phyloP scores from a whole-genome alignment of 2,329 filamentous ascomycete species.

The Nothophoma quercina region DNA sequence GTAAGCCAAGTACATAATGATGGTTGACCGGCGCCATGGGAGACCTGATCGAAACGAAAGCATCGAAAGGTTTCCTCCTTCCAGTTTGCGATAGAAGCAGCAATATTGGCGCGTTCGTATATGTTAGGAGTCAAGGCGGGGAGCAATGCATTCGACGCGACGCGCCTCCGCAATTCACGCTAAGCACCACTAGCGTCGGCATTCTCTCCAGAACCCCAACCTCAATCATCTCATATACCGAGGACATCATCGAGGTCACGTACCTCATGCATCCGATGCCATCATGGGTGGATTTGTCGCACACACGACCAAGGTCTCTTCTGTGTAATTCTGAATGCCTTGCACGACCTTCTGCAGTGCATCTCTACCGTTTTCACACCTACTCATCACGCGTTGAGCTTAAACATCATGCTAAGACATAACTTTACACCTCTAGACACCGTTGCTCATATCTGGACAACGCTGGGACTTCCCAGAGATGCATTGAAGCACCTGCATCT shows the following conservation, averaged over 20 bases:
- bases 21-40: background rate
- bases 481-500: slow-evolving; percentile 33
- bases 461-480: slow-evolving; percentile 31
- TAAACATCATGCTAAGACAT: slow-evolving; percentile 27
- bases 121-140: background rate
- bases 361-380: no score
- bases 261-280: background rate
- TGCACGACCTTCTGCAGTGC: no score
- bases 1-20: background rate
- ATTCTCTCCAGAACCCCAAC: background rate
- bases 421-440: slow-evolving; percentile 35
- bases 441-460: slow-evolving; percentile 42
- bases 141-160: background rate
- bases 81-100: background rate
- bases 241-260: background rate
- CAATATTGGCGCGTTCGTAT: background rate
- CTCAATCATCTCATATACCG: background rate
- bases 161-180: background rate
- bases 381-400: background rate
- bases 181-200: slow-evolving; percentile 9
- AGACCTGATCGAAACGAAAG: background rate
- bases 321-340: no score
- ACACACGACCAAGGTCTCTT: no score
- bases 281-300: no score
- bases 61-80: background rate